Percentiles rank a stretch among this genome's conserved stretches.
These are phyloP conservation scores for Picochlorum sp. DNA, from an alignment of 139 green algal genomes.

Conservation along the genomic window DNA sequence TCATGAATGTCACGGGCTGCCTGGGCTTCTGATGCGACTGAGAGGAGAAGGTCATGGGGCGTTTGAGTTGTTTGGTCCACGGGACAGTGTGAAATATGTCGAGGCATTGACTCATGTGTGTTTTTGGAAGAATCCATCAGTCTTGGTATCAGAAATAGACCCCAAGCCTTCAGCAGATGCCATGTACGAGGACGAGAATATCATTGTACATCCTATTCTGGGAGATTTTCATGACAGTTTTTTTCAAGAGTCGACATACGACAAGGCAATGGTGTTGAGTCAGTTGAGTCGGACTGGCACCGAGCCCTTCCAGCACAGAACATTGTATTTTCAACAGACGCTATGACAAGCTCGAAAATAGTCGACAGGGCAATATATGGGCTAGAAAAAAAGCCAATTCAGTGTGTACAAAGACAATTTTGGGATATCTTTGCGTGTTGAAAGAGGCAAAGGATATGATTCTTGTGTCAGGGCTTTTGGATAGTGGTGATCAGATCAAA, in stretches of 20 bases:
- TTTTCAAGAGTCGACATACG: constrained; percentile 6
- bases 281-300: no score
- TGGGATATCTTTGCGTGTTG: no score
- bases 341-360: neutral
- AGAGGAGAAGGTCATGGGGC: constrained; percentile 49
- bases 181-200: constrained; percentile 33
- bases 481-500: no score
- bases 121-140: constrained; percentile 41
- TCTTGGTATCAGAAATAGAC: constrained; percentile 31
- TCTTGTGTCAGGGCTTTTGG: no score
- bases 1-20: neutral
- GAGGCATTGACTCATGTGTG: constrained; percentile 41
- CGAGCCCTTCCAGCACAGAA: neutral
- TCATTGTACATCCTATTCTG: constrained; percentile 37
- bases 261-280: no score
- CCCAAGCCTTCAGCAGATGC: no score
- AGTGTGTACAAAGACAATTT: no score
- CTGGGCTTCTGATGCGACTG: constrained; percentile 57
- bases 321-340: neutral
- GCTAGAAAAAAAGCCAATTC: no score
- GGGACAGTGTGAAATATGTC: constrained; percentile 15
- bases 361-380: no score
- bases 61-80: constrained; percentile 47
- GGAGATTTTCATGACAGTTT: constrained; percentile 14
- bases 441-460: no score